These are phyloP conservation scores for Astraeus odoratus DNA, from an alignment of 768 basidiomycete genomes.

Conservation along the genomic window DNA sequence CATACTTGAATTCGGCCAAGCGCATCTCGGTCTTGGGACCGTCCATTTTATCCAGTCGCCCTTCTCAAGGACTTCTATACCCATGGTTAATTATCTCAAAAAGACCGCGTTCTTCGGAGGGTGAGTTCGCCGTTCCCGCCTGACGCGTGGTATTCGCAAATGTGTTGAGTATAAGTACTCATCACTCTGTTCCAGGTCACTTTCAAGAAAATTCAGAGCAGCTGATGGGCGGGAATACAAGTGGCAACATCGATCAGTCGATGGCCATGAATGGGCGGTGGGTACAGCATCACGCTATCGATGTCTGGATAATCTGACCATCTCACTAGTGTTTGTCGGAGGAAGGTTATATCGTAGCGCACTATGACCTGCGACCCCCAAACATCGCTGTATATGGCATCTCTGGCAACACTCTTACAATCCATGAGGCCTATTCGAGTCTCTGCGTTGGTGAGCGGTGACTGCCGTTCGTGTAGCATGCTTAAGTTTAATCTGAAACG, in stretches of 20 bases:
- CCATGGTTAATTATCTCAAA: slow-evolving; percentile 58
- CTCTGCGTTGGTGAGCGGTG: slow-evolving; percentile 44
- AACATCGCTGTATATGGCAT: slow-evolving; percentile 49
- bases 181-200: slow-evolving; percentile 36
- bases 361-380: slow-evolving; percentile 55
- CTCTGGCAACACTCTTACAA: slow-evolving; percentile 56
- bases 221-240: slow-evolving; percentile 66
- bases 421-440: slow-evolving; percentile 48
- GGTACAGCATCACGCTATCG: slow-evolving; percentile 24
- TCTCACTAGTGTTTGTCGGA: slow-evolving; percentile 43
- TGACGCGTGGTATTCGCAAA: neutral
- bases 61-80: slow-evolving; percentile 34
- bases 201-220: slow-evolving; percentile 60
- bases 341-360: slow-evolving; percentile 52
- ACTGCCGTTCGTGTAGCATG: neutral
- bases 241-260: slow-evolving; percentile 51
- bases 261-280: slow-evolving; percentile 72
- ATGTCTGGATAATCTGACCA: slow-evolving; percentile 4
- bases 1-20: slow-evolving; percentile 49
- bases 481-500: slow-evolving; percentile 5
- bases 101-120: slow-evolving; percentile 60
- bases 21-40: slow-evolving; percentile 52
- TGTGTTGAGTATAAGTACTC: neutral
- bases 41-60: slow-evolving; percentile 44
- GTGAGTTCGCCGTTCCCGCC: slow-evolving; percentile 37